Conservation (phyloP, 1,284 basidiomycete genomes). For the Porogramme epimiltina region DNA sequence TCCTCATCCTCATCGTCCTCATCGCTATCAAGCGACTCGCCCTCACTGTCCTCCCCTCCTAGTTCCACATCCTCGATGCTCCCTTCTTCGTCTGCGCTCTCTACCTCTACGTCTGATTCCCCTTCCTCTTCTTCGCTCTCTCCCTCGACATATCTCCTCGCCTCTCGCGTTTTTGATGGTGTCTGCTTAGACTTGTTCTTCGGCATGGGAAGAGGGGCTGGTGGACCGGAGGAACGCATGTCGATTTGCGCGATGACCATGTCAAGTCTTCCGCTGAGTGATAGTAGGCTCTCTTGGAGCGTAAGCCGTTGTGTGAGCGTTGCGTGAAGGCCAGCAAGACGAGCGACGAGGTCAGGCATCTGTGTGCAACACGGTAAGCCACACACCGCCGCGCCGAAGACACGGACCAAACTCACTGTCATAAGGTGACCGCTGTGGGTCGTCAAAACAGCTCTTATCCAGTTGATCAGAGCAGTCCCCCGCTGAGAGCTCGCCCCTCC, state of each 20-base stretch:
- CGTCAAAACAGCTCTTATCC: slow-evolving; percentile 88
- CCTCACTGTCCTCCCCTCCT: slow-evolving; percentile 68
- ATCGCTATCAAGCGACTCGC: slow-evolving; percentile 49
- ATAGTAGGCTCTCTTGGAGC: slow-evolving; percentile 83
- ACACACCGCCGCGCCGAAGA: neutral
- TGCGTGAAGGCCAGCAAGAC: slow-evolving; percentile 83
- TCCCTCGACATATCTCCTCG: slow-evolving; percentile 71
- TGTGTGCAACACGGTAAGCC: slow-evolving; percentile 29
- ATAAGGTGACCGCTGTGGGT: slow-evolving; percentile 93
- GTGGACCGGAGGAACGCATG: slow-evolving; percentile 69
- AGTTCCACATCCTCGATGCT: slow-evolving; percentile 78
- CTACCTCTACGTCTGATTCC: slow-evolving; percentile 65
- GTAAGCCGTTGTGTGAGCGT: slow-evolving; percentile 81
- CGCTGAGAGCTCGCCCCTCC: slow-evolving; percentile 85
- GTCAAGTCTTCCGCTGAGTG: slow-evolving; percentile 88
- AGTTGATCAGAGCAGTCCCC: slow-evolving; percentile 82
- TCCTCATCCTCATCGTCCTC: slow-evolving; percentile 55
- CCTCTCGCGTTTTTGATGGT: slow-evolving; percentile 35
- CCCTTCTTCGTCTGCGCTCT: slow-evolving; percentile 65
- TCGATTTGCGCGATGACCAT: slow-evolving; percentile 94
- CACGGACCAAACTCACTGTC: slow-evolving; percentile 82
- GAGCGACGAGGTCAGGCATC: slow-evolving; percentile 85
- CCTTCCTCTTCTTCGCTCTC: slow-evolving; percentile 69
- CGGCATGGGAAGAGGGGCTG: slow-evolving; percentile 52
- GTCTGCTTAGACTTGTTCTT: slow-evolving; percentile 32